Conservation (phyloP, 1,139 yeast genomes). For the Saccharomycopsis phalli region DNA sequence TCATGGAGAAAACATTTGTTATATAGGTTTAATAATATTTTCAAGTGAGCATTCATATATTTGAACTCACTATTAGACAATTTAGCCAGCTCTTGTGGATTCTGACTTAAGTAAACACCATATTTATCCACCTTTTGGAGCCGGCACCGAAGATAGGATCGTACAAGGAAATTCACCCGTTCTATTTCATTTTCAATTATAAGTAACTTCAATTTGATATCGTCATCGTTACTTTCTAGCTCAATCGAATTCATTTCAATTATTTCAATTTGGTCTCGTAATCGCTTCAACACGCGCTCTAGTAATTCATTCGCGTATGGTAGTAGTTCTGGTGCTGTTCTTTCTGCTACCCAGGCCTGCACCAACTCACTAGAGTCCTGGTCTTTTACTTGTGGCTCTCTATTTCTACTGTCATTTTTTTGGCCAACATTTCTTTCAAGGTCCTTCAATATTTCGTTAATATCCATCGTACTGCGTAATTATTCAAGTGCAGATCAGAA, state of each 20-base stretch:
- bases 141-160: conserved; percentile 75
- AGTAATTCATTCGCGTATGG: conserved; percentile 59
- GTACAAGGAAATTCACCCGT: conserved; percentile 66
- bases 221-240: conserved; percentile 37
- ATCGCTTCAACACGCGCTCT: conserved; percentile 45
- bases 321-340: conserved; percentile 76
- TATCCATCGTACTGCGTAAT: conserved; percentile 37
- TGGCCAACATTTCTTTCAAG: conserved; percentile 35
- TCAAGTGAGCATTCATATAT: conserved; percentile 59
- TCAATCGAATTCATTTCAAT: conserved; percentile 55
- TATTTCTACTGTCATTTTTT: not conserved
- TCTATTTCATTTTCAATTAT: conserved; percentile 89
- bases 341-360: conserved; percentile 74
- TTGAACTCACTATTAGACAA: conserved; percentile 53
- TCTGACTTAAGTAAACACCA: conserved; percentile 41
- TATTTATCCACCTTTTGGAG: conserved; percentile 63
- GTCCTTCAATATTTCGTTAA: conserved; percentile 61
- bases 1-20: conserved; percentile 56
- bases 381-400: conserved; percentile 22
- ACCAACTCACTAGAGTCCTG: conserved; percentile 38
- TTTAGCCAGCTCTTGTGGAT: conserved; percentile 24
- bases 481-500: not conserved
- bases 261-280: conserved; percentile 64
- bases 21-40: conserved; percentile 56
- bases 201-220: conserved; percentile 71